Percentiles rank a stretch among this genome's conserved stretches.
phyloP scores from a whole-genome alignment of 1,284 basidiomycete genomes.

The Pseudozyma sp. region DNA sequence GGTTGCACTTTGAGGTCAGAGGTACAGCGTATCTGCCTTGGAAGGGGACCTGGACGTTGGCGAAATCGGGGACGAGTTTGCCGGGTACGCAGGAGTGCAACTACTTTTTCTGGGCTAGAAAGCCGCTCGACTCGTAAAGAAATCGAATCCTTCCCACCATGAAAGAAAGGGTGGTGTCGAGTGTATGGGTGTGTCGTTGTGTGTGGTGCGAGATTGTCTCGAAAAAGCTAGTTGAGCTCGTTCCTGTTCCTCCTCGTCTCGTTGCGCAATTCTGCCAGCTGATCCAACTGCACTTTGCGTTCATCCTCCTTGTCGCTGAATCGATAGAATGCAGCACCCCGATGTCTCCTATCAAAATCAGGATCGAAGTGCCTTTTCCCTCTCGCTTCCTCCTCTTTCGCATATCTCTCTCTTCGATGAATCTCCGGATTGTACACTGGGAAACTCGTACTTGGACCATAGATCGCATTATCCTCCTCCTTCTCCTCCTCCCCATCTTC shows the following conservation, averaged over 20 bases:
- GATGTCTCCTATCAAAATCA: slow-evolving; percentile 81
- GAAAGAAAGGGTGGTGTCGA: too few relatives aligned
- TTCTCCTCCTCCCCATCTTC: slow-evolving; percentile 7
- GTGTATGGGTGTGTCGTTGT: too few relatives aligned
- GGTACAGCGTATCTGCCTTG: slow-evolving; percentile 63
- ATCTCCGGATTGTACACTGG: slow-evolving; percentile 79
- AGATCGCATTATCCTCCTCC: slow-evolving; percentile 40
- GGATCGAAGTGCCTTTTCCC: slow-evolving; percentile 79
- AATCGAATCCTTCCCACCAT: too few relatives aligned
- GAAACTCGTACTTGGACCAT: slow-evolving; percentile 73
- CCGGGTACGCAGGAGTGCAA: slow-evolving; percentile 58
- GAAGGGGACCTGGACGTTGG: slow-evolving; percentile 54
- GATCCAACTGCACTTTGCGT: slow-evolving; percentile 81
- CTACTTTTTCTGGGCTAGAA: slow-evolving; percentile 67
- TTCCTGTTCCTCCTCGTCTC: slow-evolving; percentile 74
- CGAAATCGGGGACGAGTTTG: slow-evolving; percentile 19
- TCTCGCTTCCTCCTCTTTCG: not conserved
- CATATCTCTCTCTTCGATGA: not conserved
- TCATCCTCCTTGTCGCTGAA: slow-evolving; percentile 85
- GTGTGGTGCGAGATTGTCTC: too few relatives aligned
- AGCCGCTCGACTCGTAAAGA: slow-evolving; percentile 41
- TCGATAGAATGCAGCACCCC: slow-evolving; percentile 88
- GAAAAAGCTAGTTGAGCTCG: too few relatives aligned
- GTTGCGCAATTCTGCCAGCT: slow-evolving; percentile 75
- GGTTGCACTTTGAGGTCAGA: slow-evolving; percentile 60